Evolutionary conservation across 495 filamentous ascomycete species (phyloP), one percentile per base, ranked within the genome.

Genomic region (Daldinia loculata): DNA sequence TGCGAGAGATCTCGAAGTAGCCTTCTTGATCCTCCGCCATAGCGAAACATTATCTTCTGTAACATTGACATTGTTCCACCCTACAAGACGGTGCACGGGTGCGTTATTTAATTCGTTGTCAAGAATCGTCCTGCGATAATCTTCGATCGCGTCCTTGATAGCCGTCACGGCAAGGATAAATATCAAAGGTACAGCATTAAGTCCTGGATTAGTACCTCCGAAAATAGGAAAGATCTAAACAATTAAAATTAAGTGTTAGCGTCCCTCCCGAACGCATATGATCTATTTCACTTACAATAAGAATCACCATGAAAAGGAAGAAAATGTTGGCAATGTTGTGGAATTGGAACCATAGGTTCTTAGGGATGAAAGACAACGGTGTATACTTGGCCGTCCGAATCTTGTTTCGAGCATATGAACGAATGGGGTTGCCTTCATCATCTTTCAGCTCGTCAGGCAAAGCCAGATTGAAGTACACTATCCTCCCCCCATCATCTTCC

Each of bases 261-360:
- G 17, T 36, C 34, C n/a, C 24, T 51, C 26, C 30, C 45, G 34
- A 43, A 7, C 36, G 50, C 26, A 52, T 26, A 26, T 41, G 59
- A 43, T 43, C 1, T 19, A 38, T 26, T 32, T 52, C 17, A 86
- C 94, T 80, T 89, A 98, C 96, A 70, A 89, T 87, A 62, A 99
- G 88, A 77, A 99, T 95, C 78, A 97, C 95, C 68, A 95, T 87
- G 81, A 98, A 97, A 61, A 98, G 84, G 85, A 99, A 99, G 80
- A 97, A 99, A 41, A 98, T 89, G 79, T 98, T 99, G 60, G 96
- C 96, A 71, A 99, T 92, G 79, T 98, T 98, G 81, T 98, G 94
- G 78, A 99, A 98, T 79, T 99, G 96, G 64, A 95, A 90, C 86
- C 89, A 99, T 61, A 98, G 78, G 79, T 99, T 97, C 81, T 98